Evolutionary conservation across 2,329 filamentous ascomycete genomes (phyloP).

Genomic region (Nemania bipapillata): DNA sequence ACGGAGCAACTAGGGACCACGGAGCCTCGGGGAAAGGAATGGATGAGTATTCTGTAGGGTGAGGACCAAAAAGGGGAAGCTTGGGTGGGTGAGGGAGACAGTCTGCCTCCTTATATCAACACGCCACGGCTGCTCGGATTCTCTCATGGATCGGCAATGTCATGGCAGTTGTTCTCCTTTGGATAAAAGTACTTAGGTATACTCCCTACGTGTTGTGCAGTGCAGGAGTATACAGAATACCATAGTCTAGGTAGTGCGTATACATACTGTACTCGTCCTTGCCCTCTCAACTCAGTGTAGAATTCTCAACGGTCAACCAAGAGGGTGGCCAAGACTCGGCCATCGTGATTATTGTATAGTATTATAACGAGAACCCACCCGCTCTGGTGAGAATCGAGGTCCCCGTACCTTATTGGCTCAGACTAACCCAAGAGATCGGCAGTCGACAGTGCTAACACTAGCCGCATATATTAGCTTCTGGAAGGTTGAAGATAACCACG

Average conservation of each 20-base stretch:
- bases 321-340: conserved; percentile 22
- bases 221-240: no score
- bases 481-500: conserved; percentile 23
- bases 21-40: conserved; percentile 26
- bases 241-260: conserved; percentile 5
- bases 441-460: conserved; percentile 28
- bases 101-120: conserved; percentile 43
- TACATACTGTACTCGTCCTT: conserved; percentile 4
- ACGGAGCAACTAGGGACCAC: conserved; percentile 30
- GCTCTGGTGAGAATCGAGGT: conserved; percentile 15
- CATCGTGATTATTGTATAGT: conserved; percentile 8
- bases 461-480: conserved; percentile 29
- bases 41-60: conserved; percentile 29
- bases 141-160: conserved; percentile 43
- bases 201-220: not conserved
- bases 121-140: not conserved
- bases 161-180: conserved; percentile 31
- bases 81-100: conserved; percentile 27
- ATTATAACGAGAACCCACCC: conserved; percentile 7
- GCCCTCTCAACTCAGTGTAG: conserved; percentile 13
- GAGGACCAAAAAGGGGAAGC: conserved; percentile 13
- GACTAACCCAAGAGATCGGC: conserved; percentile 31
- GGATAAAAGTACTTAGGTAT: not conserved
- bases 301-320: conserved; percentile 21
- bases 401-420: conserved; percentile 21